phyloP scores from a whole-genome alignment of 768 basidiomycete genomes.

The Phlebiopsis flavidoalba region DNA sequence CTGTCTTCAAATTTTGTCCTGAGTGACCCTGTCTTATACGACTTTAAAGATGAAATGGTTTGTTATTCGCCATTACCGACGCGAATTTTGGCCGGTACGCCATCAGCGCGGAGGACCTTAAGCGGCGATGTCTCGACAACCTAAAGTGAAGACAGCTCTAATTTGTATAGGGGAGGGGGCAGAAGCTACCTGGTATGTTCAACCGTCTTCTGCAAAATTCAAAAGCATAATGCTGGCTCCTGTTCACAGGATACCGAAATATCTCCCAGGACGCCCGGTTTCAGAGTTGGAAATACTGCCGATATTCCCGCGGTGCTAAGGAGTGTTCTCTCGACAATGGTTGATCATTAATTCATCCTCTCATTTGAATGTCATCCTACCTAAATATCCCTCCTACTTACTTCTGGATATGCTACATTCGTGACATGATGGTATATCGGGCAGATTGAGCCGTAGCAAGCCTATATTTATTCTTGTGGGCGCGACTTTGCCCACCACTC shows the following conservation, averaged over 20 bases:
- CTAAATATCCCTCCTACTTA: not conserved
- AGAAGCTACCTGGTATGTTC: conserved; percentile 51
- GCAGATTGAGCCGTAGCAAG: not conserved
- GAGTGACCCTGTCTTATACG: not conserved
- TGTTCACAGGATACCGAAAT: conserved; percentile 49
- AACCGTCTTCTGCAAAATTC: not conserved
- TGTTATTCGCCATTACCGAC: conserved; percentile 66
- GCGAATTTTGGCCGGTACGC: conserved; percentile 63
- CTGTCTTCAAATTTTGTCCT: not conserved
- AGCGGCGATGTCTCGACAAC: conserved; percentile 52
- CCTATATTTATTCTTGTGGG: conserved; percentile 2
- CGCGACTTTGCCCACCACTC: conserved; percentile 1
- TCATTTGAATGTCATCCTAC: not conserved
- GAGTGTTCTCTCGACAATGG: conserved; percentile 44
- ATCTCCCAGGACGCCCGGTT: conserved; percentile 57
- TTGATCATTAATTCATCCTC: conserved; percentile 14
- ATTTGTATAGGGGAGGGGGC: conserved; percentile 70
- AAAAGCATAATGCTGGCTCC: not conserved
- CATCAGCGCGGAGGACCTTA: conserved; percentile 55
- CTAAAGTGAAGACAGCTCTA: conserved; percentile 62
- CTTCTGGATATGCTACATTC: not conserved
- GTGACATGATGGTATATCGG: not conserved
- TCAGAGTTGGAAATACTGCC: conserved; percentile 52
- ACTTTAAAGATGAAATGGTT: conserved; percentile 57
- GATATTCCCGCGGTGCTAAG: conserved; percentile 62